Conservation (phyloP, 495 filamentous ascomycete genomes). For the Xylaria longipes region DNA sequence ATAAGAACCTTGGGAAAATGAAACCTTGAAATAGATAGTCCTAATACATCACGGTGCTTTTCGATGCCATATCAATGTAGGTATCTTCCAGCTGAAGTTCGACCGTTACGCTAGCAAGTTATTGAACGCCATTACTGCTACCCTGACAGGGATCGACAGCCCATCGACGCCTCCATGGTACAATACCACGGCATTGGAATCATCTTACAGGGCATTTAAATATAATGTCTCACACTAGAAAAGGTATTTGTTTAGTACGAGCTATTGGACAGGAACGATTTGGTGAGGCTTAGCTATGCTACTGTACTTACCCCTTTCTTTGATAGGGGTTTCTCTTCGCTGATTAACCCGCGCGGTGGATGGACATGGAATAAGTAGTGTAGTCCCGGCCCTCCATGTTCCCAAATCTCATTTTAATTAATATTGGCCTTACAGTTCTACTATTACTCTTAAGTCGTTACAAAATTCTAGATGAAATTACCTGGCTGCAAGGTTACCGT, state of each 20-base stretch:
- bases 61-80: neutral
- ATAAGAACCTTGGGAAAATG: no score
- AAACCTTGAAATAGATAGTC: neutral
- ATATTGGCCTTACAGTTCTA: neutral
- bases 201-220: neutral
- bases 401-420: neutral
- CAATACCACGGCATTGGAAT: constrained; percentile 7
- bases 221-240: neutral
- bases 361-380: neutral
- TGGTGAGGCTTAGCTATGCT: neutral
- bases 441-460: neutral
- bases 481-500: neutral
- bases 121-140: constrained; percentile 13
- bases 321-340: neutral
- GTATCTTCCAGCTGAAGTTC: neutral
- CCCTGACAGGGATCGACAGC: constrained; percentile 13
- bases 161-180: constrained; percentile 8
- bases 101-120: constrained; percentile 4
- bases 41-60: neutral
- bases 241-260: neutral
- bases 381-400: neutral
- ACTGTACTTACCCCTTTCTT: neutral
- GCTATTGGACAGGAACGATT: neutral
- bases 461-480: neutral
- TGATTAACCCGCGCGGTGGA: neutral